Base-by-base conservation (phyloP, 495 filamentous ascomycete species). In the Trichoderma orchidacearum region DNA sequence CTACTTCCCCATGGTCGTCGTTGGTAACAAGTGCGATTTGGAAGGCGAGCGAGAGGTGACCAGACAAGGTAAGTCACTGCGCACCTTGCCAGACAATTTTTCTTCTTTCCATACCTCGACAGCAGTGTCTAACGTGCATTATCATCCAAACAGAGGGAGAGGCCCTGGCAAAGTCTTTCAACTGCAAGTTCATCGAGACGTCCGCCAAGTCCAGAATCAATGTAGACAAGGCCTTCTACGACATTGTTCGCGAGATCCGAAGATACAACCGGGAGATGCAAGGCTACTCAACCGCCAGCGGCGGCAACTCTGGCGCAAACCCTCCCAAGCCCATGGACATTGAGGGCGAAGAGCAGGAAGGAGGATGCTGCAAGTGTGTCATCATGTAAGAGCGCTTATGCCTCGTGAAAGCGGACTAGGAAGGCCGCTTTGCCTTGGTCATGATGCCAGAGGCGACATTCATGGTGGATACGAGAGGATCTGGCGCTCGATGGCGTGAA, bases 11-110 rank as follows among this genome's bases (percentile, higher is more conserved):
- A 96, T 98, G 74, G 96, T 97, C 56, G 89, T 98, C 8, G 94
- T 97, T n/a, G 93, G 88, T 58, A 98, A 98, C 80, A 98, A 98
- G 79, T 95, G 91, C 70, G 93, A 98, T 85, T 75, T 98, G 67
- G 93, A 96, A 61, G 76, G 75, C 62, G 93, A 98, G 71, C 80
- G 93, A 59, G 85, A 89, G 61, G 93, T 98, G 58, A 83, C 87
- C 53, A 84, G 86, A 70, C 84, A 93, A 82, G 92, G 93, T 96
- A 79, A 54, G 81, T 62, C 56, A 50, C 8, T 25, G 13, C 27
- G n/a, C n/a, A n/a, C n/a, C n/a, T n/a, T n/a, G n/a, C n/a, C n/a
- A n/a, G n/a, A n/a, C n/a, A n/a, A n/a, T n/a, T n/a, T n/a, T n/a
- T n/a, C n/a, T n/a, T n/a, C n/a, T n/a, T n/a, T n/a, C n/a, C n/a